Conservation (phyloP, 805 yeast species). For the Kodamaea leandrae region DNA sequence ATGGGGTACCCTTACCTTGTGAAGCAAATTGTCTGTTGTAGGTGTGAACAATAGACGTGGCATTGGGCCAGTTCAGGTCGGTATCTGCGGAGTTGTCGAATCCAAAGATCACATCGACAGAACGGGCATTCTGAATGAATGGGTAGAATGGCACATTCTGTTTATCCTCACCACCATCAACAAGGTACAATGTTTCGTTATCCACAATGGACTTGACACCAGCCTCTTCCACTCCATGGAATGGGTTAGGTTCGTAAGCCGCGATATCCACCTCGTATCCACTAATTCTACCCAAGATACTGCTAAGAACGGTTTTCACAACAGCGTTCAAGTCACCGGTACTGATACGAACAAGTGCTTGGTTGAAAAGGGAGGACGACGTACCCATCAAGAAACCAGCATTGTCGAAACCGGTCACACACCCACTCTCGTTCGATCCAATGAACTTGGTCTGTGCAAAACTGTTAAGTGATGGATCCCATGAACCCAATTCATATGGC, state of each 20-base stretch:
- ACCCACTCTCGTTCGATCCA: slow-evolving; percentile 23
- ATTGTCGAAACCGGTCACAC: slow-evolving; percentile 34
- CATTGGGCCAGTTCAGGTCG: slow-evolving; percentile 40
- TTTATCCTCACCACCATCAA: slow-evolving; percentile 45
- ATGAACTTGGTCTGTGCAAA: slow-evolving; percentile 31
- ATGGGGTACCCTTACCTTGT: slow-evolving; percentile 26
- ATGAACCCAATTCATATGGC: slow-evolving; percentile 41
- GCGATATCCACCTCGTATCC: slow-evolving; percentile 36
- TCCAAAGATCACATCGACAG: slow-evolving; percentile 41
- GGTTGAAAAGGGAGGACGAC: slow-evolving; percentile 38
- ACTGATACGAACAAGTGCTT: slow-evolving; percentile 25
- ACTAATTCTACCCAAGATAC: slow-evolving; percentile 25
- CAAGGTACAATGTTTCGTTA: slow-evolving; percentile 34
- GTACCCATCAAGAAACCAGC: slow-evolving; percentile 43
- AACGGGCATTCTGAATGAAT: slow-evolving; percentile 34
- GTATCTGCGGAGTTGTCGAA: slow-evolving; percentile 44
- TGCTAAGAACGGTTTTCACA: slow-evolving; percentile 23
- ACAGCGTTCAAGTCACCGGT: slow-evolving; percentile 21
- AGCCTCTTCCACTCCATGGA: slow-evolving; percentile 21
- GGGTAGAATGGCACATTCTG: slow-evolving; percentile 44
- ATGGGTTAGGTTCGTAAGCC: slow-evolving; percentile 41
- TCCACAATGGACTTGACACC: slow-evolving; percentile 19
- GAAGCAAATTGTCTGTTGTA: slow-evolving; percentile 22
- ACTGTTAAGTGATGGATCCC: slow-evolving; percentile 38
- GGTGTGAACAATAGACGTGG: slow-evolving; percentile 37